Evolutionary conservation across 306 rosid species (phyloP), one percentile per base, ranked within the genome.

Genomic region (Prunus campanulata): DNA sequence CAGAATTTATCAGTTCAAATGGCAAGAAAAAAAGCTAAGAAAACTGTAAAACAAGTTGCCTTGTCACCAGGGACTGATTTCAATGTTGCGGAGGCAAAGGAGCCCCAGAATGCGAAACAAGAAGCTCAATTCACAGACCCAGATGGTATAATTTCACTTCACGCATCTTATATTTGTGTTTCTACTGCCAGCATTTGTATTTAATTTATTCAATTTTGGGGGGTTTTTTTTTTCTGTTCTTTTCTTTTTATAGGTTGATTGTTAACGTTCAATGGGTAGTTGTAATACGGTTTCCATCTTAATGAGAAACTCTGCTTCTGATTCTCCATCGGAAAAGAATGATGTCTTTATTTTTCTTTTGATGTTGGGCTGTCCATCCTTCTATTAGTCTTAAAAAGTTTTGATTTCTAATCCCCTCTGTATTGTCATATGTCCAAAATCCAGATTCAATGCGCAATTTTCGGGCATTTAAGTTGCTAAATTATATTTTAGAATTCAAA

Each of bases 1-100:
- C 3, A 51, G 11, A 30, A 6, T 22, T 3, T 12, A 13, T 42
- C 51, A 57, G 52, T 42, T 32, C 24, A 70, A 25, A 93, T 93
- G 98, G 85, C 86, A 24, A 85, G 75, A 78, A 84, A 91, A 57
- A 86, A 75, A 84, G 78, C 72, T 50, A 89, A 72, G 73, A 89
- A 66, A 84, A 66, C 75, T 0, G 84, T 63, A 19, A 82, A 72
- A 51, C 63, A 78, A 62, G 62, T 80, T 11, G 57, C 63, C 55
- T 47, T 84, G 22, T 80, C 80, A 24, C 74, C 76, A 11, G 54
- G 25, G 15, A 22, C 20, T 39, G 63, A 67, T 70, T 72, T 19
- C 12, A 64, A 72, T 7, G 66, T 39, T 7, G 52, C 60, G 3
- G 77, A 63, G 72, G 83, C 46, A 18, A 76, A 73, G 46, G 91